Evolutionary conservation across 1,284 basidiomycete genomes (phyloP).

Genomic region (Ganoderma resinaceum): DNA sequence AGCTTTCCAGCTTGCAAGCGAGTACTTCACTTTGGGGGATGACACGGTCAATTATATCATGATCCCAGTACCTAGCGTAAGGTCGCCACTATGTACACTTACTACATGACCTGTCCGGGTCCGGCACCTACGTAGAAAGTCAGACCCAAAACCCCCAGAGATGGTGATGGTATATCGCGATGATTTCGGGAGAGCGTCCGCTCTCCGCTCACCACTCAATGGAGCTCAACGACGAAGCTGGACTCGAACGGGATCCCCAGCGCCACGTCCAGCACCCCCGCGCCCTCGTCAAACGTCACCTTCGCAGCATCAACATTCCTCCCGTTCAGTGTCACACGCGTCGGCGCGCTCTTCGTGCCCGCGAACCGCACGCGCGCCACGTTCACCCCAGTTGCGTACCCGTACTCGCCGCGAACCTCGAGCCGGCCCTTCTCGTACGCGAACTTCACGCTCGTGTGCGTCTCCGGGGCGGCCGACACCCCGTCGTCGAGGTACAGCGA

Average conservation of each 20-base stretch:
- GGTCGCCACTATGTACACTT: no score
- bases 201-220: slow-evolving; percentile 9
- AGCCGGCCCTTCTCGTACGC: slow-evolving; percentile 51
- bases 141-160: no score
- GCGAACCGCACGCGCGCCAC: slow-evolving; percentile 54
- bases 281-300: slow-evolving; percentile 43
- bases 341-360: slow-evolving; percentile 45
- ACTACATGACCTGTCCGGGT: no score
- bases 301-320: slow-evolving; percentile 22
- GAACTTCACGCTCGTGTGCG: slow-evolving; percentile 54
- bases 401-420: slow-evolving; percentile 57
- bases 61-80: no score
- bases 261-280: slow-evolving; percentile 50
- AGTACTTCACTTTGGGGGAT: no score
- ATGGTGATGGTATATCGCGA: no score
- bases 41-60: no score
- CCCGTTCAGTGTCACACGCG: slow-evolving; percentile 45
- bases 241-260: slow-evolving; percentile 46
- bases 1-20: no score
- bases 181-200: background rate
- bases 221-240: slow-evolving; percentile 43
- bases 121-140: no score
- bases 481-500: slow-evolving; percentile 70
- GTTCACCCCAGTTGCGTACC: slow-evolving; percentile 52
- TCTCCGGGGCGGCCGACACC: slow-evolving; percentile 54